Evolutionary conservation across 2,329 filamentous ascomycete species (phyloP), one percentile per base, ranked within the genome.

Genomic region (Tricladium varicosporioides): DNA sequence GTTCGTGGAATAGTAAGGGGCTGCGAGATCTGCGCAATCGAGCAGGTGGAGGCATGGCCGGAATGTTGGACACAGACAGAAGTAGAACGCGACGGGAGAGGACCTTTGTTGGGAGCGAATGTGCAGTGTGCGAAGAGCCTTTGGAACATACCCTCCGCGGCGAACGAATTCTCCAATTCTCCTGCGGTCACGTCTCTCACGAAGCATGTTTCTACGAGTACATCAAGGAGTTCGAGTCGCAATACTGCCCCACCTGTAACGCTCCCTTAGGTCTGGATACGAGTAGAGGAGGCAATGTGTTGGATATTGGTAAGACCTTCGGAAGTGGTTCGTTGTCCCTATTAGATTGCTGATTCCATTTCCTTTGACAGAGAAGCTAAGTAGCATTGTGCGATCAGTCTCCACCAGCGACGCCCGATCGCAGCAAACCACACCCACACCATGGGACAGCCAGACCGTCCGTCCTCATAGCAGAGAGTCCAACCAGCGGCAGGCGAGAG

Each of bases 151-250:
- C 92, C 2, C 80, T 99, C 48, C 89, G 90, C 51, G 94, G 94
- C 58, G 94, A 99, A 76, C 86, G 92, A 64, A 92, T 99, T 60
- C 79, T 99, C 53, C 94, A 97, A 72, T 94, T 99, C 69, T 95
- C 92, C 5, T 99, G 94, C 74, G 84, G 87, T n/a, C 94, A 99
- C 74, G 93, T 99, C 59, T 92, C 93, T 10, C 94, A 99, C 72
- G 94, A 97, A 73, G 94, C 93, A 36, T 99, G 94, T 75, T 97
- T 99, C 72, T 97, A 97, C 76, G 94, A 99, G 74, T 97, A 95
- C 71, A 96, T 99, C 67, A 89, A 91, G 69, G 93, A 97, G 70
- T 89, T 93, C 58, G 92, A 97, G 65, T 90, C 90, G 53, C 92
- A 97, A 69, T 92, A 91, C 69, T 99, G 94, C 74, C 94, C 94